Percentiles rank a stretch among this genome's conserved stretches.
These are phyloP conservation scores for Rhododendron kiyosumense DNA, from an alignment of 148 eudicot genomes.

Conservation along the genomic window DNA sequence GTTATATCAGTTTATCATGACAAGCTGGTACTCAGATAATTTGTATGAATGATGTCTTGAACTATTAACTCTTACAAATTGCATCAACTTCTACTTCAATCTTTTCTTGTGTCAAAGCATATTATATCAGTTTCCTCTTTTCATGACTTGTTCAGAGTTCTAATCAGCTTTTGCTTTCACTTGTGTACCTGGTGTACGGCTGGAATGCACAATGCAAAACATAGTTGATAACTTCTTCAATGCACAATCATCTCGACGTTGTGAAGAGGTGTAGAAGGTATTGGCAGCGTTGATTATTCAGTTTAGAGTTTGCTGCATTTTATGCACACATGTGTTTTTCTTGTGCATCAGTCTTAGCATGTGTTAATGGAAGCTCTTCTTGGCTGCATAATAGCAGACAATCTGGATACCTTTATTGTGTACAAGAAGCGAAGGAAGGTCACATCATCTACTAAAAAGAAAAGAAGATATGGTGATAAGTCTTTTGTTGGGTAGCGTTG, in stretches of 20 bases:
- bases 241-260: conserved; percentile 48
- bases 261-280: conserved; percentile 72
- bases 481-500: conserved; percentile 21
- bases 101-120: neutral
- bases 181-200: conserved; percentile 86
- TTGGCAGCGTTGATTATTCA: conserved; percentile 3
- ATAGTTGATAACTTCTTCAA: conserved; percentile 79
- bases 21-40: neutral
- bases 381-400: conserved; percentile 38
- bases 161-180: conserved; percentile 21
- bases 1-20: neutral
- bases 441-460: conserved; percentile 96
- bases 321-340: neutral
- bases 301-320: neutral
- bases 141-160: conserved; percentile 4
- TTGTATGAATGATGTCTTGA: neutral
- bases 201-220: conserved; percentile 99
- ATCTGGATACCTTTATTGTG: conserved; percentile 80
- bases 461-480: conserved; percentile 56
- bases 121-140: neutral
- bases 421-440: conserved; percentile 89
- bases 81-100: neutral
- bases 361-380: conserved; percentile 7
- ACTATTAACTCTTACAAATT: neutral
- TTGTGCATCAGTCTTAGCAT: neutral